Evolutionary conservation across 2,329 filamentous ascomycete species (phyloP).

Genomic region (Diaporthe citrichinensis): DNA sequence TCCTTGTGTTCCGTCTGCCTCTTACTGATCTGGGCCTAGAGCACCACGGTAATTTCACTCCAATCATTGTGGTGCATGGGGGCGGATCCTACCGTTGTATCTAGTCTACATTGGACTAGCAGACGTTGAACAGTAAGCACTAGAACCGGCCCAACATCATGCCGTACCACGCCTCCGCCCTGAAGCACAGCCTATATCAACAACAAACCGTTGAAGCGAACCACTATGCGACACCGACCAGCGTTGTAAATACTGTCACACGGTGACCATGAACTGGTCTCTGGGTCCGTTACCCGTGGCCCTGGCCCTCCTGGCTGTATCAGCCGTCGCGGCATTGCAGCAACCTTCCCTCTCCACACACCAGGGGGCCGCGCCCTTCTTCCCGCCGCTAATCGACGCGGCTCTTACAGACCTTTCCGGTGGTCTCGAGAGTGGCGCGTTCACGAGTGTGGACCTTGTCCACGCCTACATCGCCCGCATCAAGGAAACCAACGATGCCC

Average conservation of each 20-base stretch:
- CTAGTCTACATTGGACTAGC: background rate
- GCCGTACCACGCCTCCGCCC: background rate
- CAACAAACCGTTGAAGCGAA: background rate
- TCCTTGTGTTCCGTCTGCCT: too few species aligned
- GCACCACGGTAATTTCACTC: background rate
- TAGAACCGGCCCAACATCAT: background rate
- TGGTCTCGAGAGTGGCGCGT: slow-evolving; percentile 48
- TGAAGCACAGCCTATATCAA: too few species aligned
- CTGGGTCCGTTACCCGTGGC: background rate
- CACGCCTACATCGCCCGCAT: slow-evolving; percentile 46
- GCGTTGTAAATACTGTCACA: background rate
- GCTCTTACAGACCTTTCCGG: slow-evolving; percentile 51
- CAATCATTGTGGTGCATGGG: background rate
- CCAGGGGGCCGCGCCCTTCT: background rate
- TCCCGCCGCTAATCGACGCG: slow-evolving; percentile 51
- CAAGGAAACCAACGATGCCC: slow-evolving; percentile 45
- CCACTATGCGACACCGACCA: background rate
- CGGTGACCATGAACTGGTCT: background rate
- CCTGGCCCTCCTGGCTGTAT: background rate
- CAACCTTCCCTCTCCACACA: background rate
- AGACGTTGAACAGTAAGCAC: background rate
- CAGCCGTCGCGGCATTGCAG: background rate
- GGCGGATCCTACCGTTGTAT: background rate
- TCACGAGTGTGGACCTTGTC: slow-evolving; percentile 42
- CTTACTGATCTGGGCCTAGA: background rate